Percentiles rank a stretch among this genome's conserved stretches.
phyloP scores from a whole-genome alignment of 75 land plant species.

The Sequoiadendron giganteum region DNA sequence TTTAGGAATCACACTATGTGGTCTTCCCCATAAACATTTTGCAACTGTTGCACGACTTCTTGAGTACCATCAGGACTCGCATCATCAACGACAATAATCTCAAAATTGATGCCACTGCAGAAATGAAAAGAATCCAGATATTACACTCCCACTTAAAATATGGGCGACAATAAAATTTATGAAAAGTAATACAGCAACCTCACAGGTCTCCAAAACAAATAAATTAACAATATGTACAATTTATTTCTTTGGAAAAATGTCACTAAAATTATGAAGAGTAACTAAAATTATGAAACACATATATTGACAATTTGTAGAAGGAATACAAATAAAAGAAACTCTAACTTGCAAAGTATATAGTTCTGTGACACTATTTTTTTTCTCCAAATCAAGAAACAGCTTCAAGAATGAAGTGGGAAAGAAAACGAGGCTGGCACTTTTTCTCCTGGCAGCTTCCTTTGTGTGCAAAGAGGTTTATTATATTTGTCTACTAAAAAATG shows the following conservation, averaged over 20 bases:
- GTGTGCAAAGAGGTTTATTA: background rate
- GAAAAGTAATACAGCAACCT: background rate
- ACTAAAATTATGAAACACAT: background rate
- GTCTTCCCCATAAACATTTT: constrained; percentile 84
- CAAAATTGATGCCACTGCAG: constrained; percentile 79
- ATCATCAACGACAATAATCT: constrained; percentile 90
- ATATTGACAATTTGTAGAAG: background rate
- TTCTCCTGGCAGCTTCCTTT: background rate
- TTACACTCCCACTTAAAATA: background rate
- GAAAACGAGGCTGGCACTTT: background rate
- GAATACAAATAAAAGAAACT: background rate
- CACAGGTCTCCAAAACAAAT: background rate
- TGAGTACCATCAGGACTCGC: constrained; percentile 99
- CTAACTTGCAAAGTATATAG: background rate
- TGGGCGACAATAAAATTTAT: background rate
- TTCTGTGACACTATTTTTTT: too few relatives aligned
- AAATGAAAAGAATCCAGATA: background rate
- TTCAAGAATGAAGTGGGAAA: background rate
- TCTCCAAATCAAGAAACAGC: background rate
- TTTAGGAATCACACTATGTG: constrained; percentile 63
- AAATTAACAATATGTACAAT: background rate
- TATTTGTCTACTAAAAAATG: background rate
- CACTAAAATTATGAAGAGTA: background rate
- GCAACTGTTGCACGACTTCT: constrained; percentile 83
- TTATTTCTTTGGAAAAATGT: background rate